These are phyloP conservation scores for Rhodotorula sp. DNA, from an alignment of 1,284 basidiomycete genomes.

Conservation along the genomic window DNA sequence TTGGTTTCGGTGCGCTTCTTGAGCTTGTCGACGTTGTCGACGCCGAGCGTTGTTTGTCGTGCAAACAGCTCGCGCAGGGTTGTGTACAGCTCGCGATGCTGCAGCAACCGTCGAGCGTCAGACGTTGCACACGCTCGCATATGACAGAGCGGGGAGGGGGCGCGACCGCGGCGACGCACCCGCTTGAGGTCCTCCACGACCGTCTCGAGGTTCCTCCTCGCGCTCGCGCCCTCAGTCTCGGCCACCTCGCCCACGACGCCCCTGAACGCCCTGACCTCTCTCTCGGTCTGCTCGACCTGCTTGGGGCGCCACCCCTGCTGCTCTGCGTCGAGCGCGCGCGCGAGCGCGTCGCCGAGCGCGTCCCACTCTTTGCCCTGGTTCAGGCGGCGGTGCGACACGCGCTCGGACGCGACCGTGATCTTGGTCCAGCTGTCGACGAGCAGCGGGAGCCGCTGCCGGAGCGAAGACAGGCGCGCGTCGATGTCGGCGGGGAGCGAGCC, in stretches of 20 bases:
- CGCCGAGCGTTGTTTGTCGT: conserved; percentile 76
- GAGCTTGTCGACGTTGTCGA: conserved; percentile 79
- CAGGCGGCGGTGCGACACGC: conserved; percentile 71
- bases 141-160: conserved; percentile 15
- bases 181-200: conserved; percentile 68
- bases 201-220: conserved; percentile 30
- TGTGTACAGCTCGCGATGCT: conserved; percentile 82
- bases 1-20: conserved; percentile 77
- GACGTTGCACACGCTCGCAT: not conserved
- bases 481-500: conserved; percentile 89
- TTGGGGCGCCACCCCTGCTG: conserved; percentile 17
- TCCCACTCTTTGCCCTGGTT: conserved; percentile 35
- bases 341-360: conserved; percentile 23
- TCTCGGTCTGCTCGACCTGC: conserved; percentile 27
- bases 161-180: conserved; percentile 57
- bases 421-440: conserved; percentile 88
- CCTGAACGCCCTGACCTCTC: conserved; percentile 9
- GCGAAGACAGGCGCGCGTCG: conserved; percentile 73
- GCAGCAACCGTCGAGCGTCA: conserved; percentile 52
- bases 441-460: conserved; percentile 68
- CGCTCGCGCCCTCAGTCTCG: conserved; percentile 19
- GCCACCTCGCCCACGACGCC: conserved; percentile 7
- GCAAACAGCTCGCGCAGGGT: conserved; percentile 79
- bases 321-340: conserved; percentile 14
- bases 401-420: conserved; percentile 78